Conservation (phyloP, 257 asterid genomes). For the Nicotiana sylvestris region DNA sequence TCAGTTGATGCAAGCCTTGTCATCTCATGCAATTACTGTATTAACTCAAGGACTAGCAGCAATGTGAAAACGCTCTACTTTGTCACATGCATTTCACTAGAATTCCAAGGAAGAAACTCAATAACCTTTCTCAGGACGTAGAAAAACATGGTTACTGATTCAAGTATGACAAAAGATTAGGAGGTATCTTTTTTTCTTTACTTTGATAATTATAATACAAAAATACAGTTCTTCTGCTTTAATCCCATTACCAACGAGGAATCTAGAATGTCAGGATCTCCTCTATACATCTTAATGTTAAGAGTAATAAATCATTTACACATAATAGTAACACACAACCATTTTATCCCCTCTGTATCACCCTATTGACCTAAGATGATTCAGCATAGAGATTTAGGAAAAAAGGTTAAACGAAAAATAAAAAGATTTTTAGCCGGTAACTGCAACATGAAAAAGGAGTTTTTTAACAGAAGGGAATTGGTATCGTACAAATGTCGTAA, state of each 20-base stretch:
- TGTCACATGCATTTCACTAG: constrained; percentile 4
- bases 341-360: neutral
- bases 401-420: neutral
- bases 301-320: neutral
- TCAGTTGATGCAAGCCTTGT: neutral
- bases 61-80: neutral
- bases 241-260: neutral
- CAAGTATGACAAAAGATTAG: neutral
- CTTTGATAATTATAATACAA: neutral
- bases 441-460: neutral
- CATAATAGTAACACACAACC: neutral
- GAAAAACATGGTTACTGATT: neutral
- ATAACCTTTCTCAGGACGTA: neutral
- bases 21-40: neutral
- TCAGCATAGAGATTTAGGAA: neutral
- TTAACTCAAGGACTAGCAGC: neutral
- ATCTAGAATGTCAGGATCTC: neutral
- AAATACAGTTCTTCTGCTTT: neutral
- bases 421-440: neutral
- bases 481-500: neutral
- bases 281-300: neutral
- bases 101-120: neutral
- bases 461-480: neutral
- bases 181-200: neutral
- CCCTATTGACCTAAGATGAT: neutral